These are phyloP conservation scores for Talaromyces amestolkiae DNA, from an alignment of 2,329 filamentous ascomycete genomes.

Conservation along the genomic window DNA sequence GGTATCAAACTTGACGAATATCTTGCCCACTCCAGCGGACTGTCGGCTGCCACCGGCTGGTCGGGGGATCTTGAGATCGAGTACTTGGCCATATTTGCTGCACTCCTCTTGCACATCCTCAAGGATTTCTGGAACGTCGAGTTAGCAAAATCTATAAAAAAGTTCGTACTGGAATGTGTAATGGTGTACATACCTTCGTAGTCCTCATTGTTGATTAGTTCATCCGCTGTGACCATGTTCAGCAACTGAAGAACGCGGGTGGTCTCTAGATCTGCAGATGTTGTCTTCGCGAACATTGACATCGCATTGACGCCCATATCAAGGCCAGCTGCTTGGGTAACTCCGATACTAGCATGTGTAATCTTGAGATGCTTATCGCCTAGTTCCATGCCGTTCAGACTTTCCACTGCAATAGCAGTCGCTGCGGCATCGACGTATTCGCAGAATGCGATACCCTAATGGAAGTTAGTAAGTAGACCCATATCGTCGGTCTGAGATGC, in stretches of 20 bases:
- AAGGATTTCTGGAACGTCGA: conserved; percentile 70
- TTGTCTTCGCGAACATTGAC: conserved; percentile 93
- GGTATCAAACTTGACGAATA: conserved; percentile 89
- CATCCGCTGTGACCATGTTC: conserved; percentile 98
- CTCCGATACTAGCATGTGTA: conserved; percentile 83
- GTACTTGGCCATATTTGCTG: conserved; percentile 78
- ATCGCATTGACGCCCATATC: conserved; percentile 98
- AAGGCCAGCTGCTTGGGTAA: conserved; percentile 85
- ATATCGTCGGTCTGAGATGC: background rate
- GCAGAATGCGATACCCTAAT: conserved; percentile 89
- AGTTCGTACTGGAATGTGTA: background rate
- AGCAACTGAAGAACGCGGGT: conserved; percentile 85
- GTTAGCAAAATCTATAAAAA: background rate
- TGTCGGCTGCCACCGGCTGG: conserved; percentile 79
- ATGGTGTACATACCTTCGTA: conserved; percentile 70
- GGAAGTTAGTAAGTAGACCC: conserved; percentile 18
- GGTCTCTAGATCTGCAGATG: conserved; percentile 71
- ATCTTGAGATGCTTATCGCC: conserved; percentile 84
- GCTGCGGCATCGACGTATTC: conserved; percentile 76
- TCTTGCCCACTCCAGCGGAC: conserved; percentile 90
- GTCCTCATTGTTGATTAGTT: conserved; percentile 89
- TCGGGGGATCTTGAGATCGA: conserved; percentile 90
- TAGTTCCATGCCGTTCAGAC: conserved; percentile 88
- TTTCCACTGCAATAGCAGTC: conserved; percentile 84
- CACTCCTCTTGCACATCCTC: conserved; percentile 95